Percentiles rank a stretch among this genome's conserved stretches.
These are phyloP conservation scores for Candida anglica DNA, from an alignment of 805 yeast species.

Conservation along the genomic window DNA sequence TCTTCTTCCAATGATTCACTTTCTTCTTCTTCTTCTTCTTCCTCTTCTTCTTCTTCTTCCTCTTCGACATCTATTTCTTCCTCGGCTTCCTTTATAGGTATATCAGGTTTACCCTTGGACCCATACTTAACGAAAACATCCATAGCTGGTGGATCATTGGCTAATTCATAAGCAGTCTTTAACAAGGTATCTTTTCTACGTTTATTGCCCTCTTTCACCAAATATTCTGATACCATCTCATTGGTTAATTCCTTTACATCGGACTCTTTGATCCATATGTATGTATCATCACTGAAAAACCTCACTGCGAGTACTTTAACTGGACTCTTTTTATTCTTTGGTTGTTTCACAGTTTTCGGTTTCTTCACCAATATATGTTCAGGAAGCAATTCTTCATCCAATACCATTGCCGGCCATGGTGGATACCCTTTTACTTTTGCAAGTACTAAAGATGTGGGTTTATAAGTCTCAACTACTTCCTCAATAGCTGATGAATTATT, in stretches of 20 bases:
- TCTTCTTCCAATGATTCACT: slow-evolving; percentile 11
- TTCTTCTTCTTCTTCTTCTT: slow-evolving; percentile 11
- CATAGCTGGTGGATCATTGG: slow-evolving; percentile 44
- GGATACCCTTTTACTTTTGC: slow-evolving; percentile 86
- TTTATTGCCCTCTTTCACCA: slow-evolving; percentile 17
- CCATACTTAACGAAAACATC: slow-evolving; percentile 37
- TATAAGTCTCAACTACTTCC: no score
- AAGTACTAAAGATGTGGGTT: slow-evolving; percentile 34
- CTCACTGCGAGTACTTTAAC: slow-evolving; percentile 37
- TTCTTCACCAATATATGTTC: slow-evolving; percentile 45
- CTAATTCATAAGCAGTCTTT: slow-evolving; percentile 49
- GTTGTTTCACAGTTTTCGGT: slow-evolving; percentile 40
- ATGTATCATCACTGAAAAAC: slow-evolving; percentile 69
- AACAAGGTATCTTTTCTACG: slow-evolving; percentile 43
- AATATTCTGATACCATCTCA: slow-evolving; percentile 39
- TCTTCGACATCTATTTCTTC: slow-evolving; percentile 14
- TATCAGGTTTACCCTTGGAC: slow-evolving; percentile 41
- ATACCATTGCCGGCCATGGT: slow-evolving; percentile 87
- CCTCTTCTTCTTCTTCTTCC: slow-evolving; percentile 7
- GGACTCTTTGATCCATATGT: slow-evolving; percentile 56
- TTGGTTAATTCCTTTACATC: slow-evolving; percentile 47
- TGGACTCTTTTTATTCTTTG: slow-evolving; percentile 13
- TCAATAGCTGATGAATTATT: no score
- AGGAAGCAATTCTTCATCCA: slow-evolving; percentile 60
- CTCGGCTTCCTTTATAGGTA: slow-evolving; percentile 14